These are phyloP conservation scores for Taphrina sp. DNA, from an alignment of 1,139 yeast species.

Conservation along the genomic window DNA sequence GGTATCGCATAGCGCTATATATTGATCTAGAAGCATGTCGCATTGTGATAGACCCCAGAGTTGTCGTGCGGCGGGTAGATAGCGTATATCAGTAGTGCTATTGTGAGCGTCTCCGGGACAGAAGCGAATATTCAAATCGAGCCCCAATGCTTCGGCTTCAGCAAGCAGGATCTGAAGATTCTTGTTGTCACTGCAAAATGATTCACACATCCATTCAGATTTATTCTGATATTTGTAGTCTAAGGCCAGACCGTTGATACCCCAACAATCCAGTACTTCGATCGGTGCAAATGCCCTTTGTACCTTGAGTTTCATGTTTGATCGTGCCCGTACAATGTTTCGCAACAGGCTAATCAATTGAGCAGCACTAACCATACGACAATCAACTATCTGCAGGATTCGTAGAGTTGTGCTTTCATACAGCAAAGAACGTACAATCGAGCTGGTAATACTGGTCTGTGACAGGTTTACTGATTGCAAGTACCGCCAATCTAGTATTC, in stretches of 20 bases:
- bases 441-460: neutral
- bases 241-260: slow-evolving; percentile 10
- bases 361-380: slow-evolving; percentile 3
- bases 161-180: neutral
- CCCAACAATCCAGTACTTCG: slow-evolving; percentile 16
- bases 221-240: slow-evolving; percentile 29
- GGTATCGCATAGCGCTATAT: slow-evolving; percentile 4
- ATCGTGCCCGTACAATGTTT: neutral
- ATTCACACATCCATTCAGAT: slow-evolving; percentile 20
- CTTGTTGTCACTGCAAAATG: slow-evolving; percentile 11
- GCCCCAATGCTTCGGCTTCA: slow-evolving; percentile 7
- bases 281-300: slow-evolving; percentile 5
- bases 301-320: neutral
- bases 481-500: slow-evolving; percentile 3
- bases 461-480: slow-evolving; percentile 6
- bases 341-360: neutral
- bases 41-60: slow-evolving; percentile 1
- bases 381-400: slow-evolving; percentile 16
- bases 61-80: slow-evolving; percentile 22
- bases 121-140: slow-evolving; percentile 14
- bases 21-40: neutral
- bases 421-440: slow-evolving; percentile 6
- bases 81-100: neutral
- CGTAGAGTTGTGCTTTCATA: neutral
- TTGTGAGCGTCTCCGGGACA: slow-evolving; percentile 7